Base-by-base conservation (phyloP, 1,139 yeast genomes). In the Zygotorulaspora mrakii region DNA sequence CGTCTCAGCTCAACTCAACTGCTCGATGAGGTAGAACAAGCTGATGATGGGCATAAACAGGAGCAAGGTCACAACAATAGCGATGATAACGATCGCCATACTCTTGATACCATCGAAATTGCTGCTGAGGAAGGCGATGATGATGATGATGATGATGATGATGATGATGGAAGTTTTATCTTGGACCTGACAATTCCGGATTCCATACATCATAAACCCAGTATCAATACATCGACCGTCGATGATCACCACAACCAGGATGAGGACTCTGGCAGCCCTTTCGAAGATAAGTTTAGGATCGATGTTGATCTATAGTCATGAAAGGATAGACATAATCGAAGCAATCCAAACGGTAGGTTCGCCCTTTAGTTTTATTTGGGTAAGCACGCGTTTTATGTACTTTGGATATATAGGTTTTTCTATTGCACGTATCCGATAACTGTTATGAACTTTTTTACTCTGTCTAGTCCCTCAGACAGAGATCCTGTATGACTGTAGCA, bases 101-200 rank as follows among this genome's bases (percentile, higher is more conserved):
- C 13, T 17, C 17, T n/a, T 17, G 11, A 22, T 16, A 17, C 26
- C 16, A 21, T 22, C 14, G 18, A 22, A 17, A 22, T 11, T 25
- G 29, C 52, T 6, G 54, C 47, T 7, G 56, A 52, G 17, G 57
- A 46, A 11, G 47, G 50, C 5, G 49, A 42, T 1, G 40, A 31
- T 13, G 49, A 42, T 6, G 39, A 35, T 11, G 43, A 34, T 9
- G 48, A 45, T 7, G 45, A 39, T 17, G 54, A 50, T 20, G 54
- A 48, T 17, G 54, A 48, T 17, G 50, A 50, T 26, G 59, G 59
- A 21, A 52, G 59, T 33, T 53, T 55, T 36, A 46, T 55, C 12
- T 42, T 55, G 18, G 59, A 55, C 35, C 50, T 55, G 3, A 60
- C 50, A 30, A 46, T 54, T 17, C 48, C 54, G 8, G 46, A 40